Evolutionary conservation across 2,329 filamentous ascomycete species (phyloP).

Genomic region (Fusarium pilosicola): DNA sequence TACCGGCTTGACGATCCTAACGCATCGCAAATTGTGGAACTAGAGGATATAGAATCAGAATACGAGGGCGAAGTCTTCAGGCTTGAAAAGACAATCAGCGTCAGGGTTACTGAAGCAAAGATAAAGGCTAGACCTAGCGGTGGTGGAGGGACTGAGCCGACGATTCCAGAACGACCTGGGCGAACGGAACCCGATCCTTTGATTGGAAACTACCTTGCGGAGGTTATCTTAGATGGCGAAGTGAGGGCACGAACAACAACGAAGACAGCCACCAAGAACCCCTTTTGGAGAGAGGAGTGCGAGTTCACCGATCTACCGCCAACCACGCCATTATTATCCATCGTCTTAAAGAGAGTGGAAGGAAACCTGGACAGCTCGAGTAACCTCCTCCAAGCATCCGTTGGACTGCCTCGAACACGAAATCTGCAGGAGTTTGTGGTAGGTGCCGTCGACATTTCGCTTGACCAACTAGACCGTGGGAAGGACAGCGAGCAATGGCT

Average conservation of each 20-base stretch:
- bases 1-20: conserved; percentile 71
- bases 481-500: conserved; percentile 91
- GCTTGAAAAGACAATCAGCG: conserved; percentile 68
- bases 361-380: conserved; percentile 58
- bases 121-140: conserved; percentile 54
- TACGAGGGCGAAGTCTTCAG: conserved; percentile 65
- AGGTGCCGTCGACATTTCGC: conserved; percentile 82
- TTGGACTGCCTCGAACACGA: conserved; percentile 50
- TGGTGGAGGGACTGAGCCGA: conserved; percentile 31
- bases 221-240: conserved; percentile 83
- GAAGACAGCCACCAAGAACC: conserved; percentile 75
- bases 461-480: conserved; percentile 80
- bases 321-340: conserved; percentile 72
- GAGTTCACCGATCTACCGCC: conserved; percentile 80
- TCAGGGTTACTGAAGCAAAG: conserved; percentile 71
- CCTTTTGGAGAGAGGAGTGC: conserved; percentile 85
- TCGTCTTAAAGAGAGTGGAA: conserved; percentile 76
- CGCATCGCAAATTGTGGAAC: conserved; percentile 55
- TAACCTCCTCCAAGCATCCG: conserved; percentile 43
- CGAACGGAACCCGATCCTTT: conserved; percentile 54
- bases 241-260: conserved; percentile 79
- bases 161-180: conserved; percentile 32
- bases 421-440: conserved; percentile 63
- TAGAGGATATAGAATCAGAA: conserved; percentile 52
- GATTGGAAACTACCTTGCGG: conserved; percentile 78